phyloP scores from a whole-genome alignment of 2,329 filamentous ascomycete genomes.

The Microdochium paspali region DNA sequence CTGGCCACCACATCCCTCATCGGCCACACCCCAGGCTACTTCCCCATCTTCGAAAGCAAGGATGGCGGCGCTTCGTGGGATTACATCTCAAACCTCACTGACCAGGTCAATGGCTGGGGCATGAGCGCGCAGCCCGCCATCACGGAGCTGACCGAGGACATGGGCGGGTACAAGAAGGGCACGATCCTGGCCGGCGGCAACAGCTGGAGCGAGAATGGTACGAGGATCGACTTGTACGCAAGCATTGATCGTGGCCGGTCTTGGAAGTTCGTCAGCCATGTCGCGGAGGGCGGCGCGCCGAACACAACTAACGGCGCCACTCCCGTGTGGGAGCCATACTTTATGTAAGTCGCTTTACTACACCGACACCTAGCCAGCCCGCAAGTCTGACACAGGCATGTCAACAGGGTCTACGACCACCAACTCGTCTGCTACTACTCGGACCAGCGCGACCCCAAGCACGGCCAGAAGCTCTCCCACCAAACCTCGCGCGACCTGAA shows the following conservation, averaged over 20 bases:
- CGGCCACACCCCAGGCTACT: slow-evolving; percentile 20
- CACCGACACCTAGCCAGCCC: too few relatives aligned
- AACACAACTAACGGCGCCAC: slow-evolving; percentile 52
- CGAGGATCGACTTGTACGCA: slow-evolving; percentile 60
- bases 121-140: slow-evolving; percentile 59
- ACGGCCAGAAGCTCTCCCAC: slow-evolving; percentile 62
- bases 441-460: slow-evolving; percentile 53
- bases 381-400: too few relatives aligned
- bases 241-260: slow-evolving; percentile 46
- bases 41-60: slow-evolving; percentile 39
- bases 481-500: slow-evolving; percentile 49
- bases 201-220: slow-evolving; percentile 47
- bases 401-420: slow-evolving; percentile 39
- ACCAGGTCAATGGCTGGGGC: slow-evolving; percentile 54
- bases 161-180: slow-evolving; percentile 49
- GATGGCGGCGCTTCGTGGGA: slow-evolving; percentile 50
- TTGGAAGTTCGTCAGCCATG: slow-evolving; percentile 57
- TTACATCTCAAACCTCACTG: slow-evolving; percentile 52
- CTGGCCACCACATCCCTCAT: slow-evolving; percentile 30
- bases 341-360: slow-evolving; percentile 34
- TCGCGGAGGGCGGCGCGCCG: slow-evolving; percentile 51
- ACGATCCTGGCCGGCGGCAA: slow-evolving; percentile 53
- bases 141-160: slow-evolving; percentile 46
- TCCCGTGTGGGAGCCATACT: slow-evolving; percentile 63
- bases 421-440: slow-evolving; percentile 58